Percentiles rank a stretch among this genome's conserved stretches.
phyloP scores from a whole-genome alignment of 176 grass and related monocot genomes.

The Elaeis guineensis region DNA sequence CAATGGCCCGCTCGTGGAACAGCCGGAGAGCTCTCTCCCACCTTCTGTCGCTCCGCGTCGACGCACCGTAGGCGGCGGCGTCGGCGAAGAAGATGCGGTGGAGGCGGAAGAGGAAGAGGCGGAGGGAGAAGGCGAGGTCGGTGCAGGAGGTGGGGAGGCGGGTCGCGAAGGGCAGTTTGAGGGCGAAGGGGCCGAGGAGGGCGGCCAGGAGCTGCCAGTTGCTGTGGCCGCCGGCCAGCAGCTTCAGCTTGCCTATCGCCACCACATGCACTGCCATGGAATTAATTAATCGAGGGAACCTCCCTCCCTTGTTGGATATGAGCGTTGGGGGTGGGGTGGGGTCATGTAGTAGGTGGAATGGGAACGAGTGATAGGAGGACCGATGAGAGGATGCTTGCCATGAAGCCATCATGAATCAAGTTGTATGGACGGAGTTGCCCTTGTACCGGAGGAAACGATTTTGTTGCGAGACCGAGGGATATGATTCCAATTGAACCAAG shows the following conservation, averaged over 20 bases:
- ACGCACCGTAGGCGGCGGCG: neutral
- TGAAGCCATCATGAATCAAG: too few species aligned
- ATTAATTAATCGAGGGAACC: too few species aligned
- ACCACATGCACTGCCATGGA: conserved; percentile 11
- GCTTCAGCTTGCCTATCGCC: conserved; percentile 9
- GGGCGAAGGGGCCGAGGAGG: conserved; percentile 13
- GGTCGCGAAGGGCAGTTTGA: conserved; percentile 12
- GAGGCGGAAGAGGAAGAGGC: conserved; percentile 22
- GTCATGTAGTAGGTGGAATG: too few species aligned
- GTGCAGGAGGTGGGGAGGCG: conserved; percentile 1
- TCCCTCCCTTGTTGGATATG: too few species aligned
- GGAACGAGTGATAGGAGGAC: too few species aligned
- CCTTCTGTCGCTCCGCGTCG: neutral
- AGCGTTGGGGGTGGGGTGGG: too few species aligned
- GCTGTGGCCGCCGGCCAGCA: conserved; percentile 11
- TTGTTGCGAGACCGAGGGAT: too few species aligned
- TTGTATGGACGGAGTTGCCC: too few species aligned
- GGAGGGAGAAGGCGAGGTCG: conserved; percentile 11
- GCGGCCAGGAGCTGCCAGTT: conserved; percentile 8
- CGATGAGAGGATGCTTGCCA: too few species aligned
- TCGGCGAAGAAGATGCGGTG: neutral
- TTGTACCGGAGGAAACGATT: too few species aligned
- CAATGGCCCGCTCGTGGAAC: neutral
- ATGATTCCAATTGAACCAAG: too few species aligned
- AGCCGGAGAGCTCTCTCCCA: conserved; percentile 12